These are phyloP conservation scores for Dendrobium huoshanense DNA, from an alignment of 106 monocot species.

Conservation along the genomic window DNA sequence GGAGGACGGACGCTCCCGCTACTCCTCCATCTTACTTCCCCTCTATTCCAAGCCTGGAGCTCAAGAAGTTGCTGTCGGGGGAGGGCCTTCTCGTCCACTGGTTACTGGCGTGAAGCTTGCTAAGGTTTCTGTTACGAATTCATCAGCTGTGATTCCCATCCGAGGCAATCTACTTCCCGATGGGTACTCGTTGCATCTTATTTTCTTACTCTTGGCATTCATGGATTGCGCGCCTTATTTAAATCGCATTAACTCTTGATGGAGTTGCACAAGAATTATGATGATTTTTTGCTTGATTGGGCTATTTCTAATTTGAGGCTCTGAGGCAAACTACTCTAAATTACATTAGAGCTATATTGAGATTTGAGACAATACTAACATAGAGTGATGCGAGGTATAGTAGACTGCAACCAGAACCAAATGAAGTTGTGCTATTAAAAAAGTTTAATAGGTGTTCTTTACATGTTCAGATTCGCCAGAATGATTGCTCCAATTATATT, in stretches of 20 bases:
- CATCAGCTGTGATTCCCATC: slow-evolving; percentile 25
- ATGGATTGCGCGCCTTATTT: not conserved
- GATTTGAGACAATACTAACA: not conserved
- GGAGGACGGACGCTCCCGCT: slow-evolving; percentile 8
- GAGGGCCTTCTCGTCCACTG: not conserved
- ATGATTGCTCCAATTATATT: not conserved
- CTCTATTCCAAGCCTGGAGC: slow-evolving; percentile 32
- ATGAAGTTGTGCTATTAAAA: not conserved
- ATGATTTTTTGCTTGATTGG: not conserved
- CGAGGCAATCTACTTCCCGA: slow-evolving; percentile 31
- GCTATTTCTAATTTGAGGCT: not conserved
- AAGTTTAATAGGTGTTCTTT: not conserved
- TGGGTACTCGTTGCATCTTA: slow-evolving; percentile 15
- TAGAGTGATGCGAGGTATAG: not conserved
- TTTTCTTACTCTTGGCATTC: not conserved
- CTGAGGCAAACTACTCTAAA: not conserved
- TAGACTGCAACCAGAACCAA: not conserved
- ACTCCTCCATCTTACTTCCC: slow-evolving; percentile 23
- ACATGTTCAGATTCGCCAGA: not conserved
- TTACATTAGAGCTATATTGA: not conserved
- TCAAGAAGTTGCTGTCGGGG: not conserved
- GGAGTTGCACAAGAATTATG: not conserved
- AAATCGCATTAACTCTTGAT: not conserved
- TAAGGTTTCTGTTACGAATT: slow-evolving; percentile 1
- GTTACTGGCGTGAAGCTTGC: slow-evolving; percentile 14